Conservation (phyloP, 129 eudicot species). For the Escallonia rubra region DNA sequence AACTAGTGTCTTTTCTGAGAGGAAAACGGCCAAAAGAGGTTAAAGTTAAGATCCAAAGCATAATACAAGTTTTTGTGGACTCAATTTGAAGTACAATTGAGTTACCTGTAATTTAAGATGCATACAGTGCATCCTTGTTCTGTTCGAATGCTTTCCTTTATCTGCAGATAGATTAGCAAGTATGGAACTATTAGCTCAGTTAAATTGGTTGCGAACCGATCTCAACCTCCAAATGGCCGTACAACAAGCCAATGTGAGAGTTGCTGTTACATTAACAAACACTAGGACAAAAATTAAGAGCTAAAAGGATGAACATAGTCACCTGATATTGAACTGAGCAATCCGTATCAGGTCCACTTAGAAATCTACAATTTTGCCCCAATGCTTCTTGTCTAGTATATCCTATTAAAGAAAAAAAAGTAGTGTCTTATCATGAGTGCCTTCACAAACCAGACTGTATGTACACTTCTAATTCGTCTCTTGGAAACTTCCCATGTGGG, state of each 20-base stretch:
- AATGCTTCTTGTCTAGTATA: slow-evolving; percentile 72
- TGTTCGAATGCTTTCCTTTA: slow-evolving; percentile 47
- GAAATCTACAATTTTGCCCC: slow-evolving; percentile 70
- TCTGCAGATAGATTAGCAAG: slow-evolving; percentile 36
- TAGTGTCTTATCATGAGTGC: neutral
- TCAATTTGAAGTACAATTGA: neutral
- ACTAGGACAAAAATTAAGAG: neutral
- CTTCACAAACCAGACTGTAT: slow-evolving; percentile 1
- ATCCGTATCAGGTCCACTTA: slow-evolving; percentile 74
- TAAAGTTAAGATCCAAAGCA: neutral
- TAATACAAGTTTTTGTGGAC: slow-evolving; percentile 2
- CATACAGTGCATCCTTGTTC: slow-evolving; percentile 64
- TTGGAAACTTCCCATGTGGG: neutral
- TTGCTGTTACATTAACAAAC: neutral
- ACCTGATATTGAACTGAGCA: slow-evolving; percentile 53
- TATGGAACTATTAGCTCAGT: neutral
- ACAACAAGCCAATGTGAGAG: neutral
- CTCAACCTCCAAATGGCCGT: too few species aligned
- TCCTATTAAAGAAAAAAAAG: slow-evolving; percentile 31
- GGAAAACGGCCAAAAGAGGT: slow-evolving; percentile 2
- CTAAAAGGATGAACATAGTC: neutral
- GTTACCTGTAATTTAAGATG: slow-evolving; percentile 84
- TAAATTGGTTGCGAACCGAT: too few species aligned
- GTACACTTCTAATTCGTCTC: neutral
- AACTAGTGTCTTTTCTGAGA: slow-evolving; percentile 66